A percentile compares a stretch with the other conserved stretches of the same genome.
Conservation (phyloP, 1,139 yeast species). For the Saccharomyces hybrid region DNA sequence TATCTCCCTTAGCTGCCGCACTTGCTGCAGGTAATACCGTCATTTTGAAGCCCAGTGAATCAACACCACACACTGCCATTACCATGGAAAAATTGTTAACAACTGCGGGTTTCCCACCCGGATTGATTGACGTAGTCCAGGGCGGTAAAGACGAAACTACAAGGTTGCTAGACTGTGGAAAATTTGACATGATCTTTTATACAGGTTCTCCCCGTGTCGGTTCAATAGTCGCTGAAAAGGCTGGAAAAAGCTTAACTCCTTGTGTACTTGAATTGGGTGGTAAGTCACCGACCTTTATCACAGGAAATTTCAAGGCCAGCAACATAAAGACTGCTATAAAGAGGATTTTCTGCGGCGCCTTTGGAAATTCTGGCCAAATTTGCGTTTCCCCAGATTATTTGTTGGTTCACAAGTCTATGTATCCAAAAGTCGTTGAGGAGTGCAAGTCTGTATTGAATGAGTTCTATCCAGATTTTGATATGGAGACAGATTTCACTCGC, state of each 20-base stretch:
- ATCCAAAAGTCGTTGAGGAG: slow-evolving; percentile 45
- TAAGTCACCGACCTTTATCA: slow-evolving; percentile 75
- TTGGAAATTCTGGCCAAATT: slow-evolving; percentile 80
- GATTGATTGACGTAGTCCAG: slow-evolving; percentile 53
- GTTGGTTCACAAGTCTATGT: slow-evolving; percentile 52
- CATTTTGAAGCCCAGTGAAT: slow-evolving; percentile 72
- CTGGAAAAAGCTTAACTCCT: slow-evolving; percentile 81
- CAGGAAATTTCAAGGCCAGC: slow-evolving; percentile 40
- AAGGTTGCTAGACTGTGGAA: slow-evolving; percentile 47
- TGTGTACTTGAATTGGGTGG: slow-evolving; percentile 82
- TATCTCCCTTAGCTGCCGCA: slow-evolving; percentile 71
- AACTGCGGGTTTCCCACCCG: slow-evolving; percentile 46
- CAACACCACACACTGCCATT: slow-evolving; percentile 55
- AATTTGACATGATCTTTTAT: slow-evolving; percentile 76
- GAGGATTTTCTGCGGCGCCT: slow-evolving; percentile 72
- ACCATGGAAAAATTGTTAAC: slow-evolving; percentile 51
- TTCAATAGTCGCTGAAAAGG: slow-evolving; percentile 65
- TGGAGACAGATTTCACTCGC: slow-evolving; percentile 47
- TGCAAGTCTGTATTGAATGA: slow-evolving; percentile 40
- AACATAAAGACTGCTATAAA: slow-evolving; percentile 50
- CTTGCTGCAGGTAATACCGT: slow-evolving; percentile 84
- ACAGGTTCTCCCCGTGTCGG: slow-evolving; percentile 82
- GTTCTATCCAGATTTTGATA: slow-evolving; percentile 39
- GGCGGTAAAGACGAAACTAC: slow-evolving; percentile 73
- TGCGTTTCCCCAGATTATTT: slow-evolving; percentile 86